These are phyloP conservation scores for Pichia ethanolica DNA, from an alignment of 805 yeast genomes.

Conservation along the genomic window DNA sequence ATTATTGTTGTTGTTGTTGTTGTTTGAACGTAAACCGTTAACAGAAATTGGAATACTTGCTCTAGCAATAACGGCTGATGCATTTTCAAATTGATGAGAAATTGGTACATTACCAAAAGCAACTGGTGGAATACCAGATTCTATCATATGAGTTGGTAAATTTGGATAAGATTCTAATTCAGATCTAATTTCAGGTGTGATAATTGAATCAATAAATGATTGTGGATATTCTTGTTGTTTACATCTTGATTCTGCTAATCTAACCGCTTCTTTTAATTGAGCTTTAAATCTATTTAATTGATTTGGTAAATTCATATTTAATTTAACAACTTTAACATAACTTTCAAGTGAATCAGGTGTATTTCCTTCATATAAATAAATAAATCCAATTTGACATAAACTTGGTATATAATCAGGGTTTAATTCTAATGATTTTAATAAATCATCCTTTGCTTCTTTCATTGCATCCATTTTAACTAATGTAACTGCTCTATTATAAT, in stretches of 20 bases:
- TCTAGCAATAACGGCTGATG: slow-evolving; percentile 10
- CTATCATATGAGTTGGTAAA: slow-evolving; percentile 9
- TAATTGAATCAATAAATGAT: slow-evolving; percentile 21
- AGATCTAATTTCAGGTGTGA: slow-evolving; percentile 20
- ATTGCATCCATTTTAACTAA: slow-evolving; percentile 29
- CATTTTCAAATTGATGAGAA: background rate
- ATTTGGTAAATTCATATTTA: slow-evolving; percentile 13
- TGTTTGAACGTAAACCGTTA: background rate
- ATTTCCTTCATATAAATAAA: slow-evolving; percentile 30
- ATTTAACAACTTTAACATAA: slow-evolving; percentile 30
- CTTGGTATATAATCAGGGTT: slow-evolving; percentile 33
- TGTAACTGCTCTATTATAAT: slow-evolving; percentile 36
- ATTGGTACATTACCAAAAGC: slow-evolving; percentile 13
- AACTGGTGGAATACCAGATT: slow-evolving; percentile 13
- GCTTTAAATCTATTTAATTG: slow-evolving; percentile 20
- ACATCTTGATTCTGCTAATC: slow-evolving; percentile 25
- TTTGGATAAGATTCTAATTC: slow-evolving; percentile 17
- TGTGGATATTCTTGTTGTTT: slow-evolving; percentile 27
- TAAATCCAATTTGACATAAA: slow-evolving; percentile 32
- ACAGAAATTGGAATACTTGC: slow-evolving; percentile 9
- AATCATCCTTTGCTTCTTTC: slow-evolving; percentile 31
- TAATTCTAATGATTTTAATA: slow-evolving; percentile 25
- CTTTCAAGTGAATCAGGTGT: slow-evolving; percentile 29
- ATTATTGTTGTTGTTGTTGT: background rate
- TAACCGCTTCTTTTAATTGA: slow-evolving; percentile 22